Conservation (phyloP, 2,329 filamentous ascomycete species). For the Fusarium nurragi region DNA sequence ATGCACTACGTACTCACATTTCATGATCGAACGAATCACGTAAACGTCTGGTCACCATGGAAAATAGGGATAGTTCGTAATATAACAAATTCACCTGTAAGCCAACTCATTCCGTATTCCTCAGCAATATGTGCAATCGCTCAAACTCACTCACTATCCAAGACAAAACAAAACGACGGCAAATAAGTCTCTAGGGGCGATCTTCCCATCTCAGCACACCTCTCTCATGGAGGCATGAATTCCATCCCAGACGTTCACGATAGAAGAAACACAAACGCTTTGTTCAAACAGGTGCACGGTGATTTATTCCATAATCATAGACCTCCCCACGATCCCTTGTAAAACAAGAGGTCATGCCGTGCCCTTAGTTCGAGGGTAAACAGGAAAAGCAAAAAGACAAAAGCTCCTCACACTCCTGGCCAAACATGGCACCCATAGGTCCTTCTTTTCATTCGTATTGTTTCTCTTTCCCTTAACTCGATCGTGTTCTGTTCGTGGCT, state of each 20-base stretch:
- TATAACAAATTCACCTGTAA: background rate
- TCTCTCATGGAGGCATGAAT: background rate
- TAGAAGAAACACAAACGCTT: background rate
- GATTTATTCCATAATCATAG: conserved; percentile 42
- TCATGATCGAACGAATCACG: background rate
- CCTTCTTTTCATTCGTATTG: conserved; percentile 37
- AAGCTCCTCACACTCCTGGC: conserved; percentile 44
- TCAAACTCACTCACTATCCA: too few species aligned
- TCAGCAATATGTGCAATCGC: background rate
- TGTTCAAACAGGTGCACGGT: conserved; percentile 11
- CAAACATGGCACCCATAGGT: conserved; percentile 29
- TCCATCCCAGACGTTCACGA: background rate
- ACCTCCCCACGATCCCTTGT: conserved; percentile 31
- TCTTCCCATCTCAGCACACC: background rate
- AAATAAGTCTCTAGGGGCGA: background rate
- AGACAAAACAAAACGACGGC: background rate
- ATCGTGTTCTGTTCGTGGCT: conserved; percentile 5
- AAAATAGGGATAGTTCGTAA: background rate
- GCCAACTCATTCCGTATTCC: background rate
- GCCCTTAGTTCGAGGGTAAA: conserved; percentile 27
- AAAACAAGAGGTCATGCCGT: conserved; percentile 30
- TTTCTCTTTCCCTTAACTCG: conserved; percentile 13
- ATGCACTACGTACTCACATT: background rate
- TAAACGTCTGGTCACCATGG: background rate
- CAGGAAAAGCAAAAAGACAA: conserved; percentile 41